phyloP scores from a whole-genome alignment of 345 rosid genomes.

The Turnera subulata region DNA sequence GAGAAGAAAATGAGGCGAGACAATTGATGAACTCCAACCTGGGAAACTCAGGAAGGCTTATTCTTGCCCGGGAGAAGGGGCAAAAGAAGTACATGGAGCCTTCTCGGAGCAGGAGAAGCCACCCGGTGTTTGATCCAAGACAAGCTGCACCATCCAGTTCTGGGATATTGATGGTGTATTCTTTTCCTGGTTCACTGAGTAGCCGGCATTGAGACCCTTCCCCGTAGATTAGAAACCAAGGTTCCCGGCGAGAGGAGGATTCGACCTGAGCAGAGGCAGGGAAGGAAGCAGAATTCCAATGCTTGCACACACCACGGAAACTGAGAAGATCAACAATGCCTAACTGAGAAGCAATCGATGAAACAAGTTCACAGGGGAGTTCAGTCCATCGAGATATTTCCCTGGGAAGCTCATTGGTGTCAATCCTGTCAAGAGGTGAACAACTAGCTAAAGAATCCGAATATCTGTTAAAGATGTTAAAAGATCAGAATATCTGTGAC shows the following conservation, averaged over 20 bases:
- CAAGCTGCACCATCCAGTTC: conserved; percentile 25
- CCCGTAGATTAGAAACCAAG: conserved; percentile 26
- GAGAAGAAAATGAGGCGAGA: conserved; percentile 21
- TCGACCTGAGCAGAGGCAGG: conserved; percentile 22
- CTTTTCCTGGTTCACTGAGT: neutral
- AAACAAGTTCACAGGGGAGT: conserved; percentile 19
- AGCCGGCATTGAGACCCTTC: conserved; percentile 15
- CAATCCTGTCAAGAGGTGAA: no score
- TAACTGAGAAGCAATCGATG: conserved; percentile 13
- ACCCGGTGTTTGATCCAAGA: conserved; percentile 27
- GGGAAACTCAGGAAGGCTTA: conserved; percentile 23
- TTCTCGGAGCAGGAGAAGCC: conserved; percentile 21
- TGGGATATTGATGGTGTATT: conserved; percentile 15
- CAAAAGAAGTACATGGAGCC: conserved; percentile 27
- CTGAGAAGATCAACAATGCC: conserved; percentile 19
- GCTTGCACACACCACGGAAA: conserved; percentile 25
- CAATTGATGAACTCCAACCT: neutral
- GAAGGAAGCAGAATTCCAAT: conserved; percentile 22
- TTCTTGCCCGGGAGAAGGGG: conserved; percentile 26
- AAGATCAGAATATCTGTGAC: no score
- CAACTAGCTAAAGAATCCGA: no score
- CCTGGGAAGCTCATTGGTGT: no score
- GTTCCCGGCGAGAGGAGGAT: neutral
- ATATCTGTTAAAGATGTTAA: no score
- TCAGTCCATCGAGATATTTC: no score